phyloP scores from a whole-genome alignment of 352 stramenopile genomes.

The Globisporangium acanthophoron region DNA sequence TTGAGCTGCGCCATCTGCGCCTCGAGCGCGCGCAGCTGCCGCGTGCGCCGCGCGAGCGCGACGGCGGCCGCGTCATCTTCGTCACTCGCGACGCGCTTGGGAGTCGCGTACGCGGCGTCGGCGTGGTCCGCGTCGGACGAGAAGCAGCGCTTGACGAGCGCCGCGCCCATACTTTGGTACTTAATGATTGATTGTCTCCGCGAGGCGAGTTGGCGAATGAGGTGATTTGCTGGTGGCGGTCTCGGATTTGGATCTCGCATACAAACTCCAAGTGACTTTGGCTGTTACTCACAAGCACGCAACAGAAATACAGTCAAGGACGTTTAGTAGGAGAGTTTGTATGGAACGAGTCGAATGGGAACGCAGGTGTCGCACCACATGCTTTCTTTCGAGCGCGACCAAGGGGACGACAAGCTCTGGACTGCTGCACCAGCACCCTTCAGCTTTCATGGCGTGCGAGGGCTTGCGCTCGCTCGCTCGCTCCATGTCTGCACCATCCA shows the following conservation, averaged over 20 bases:
- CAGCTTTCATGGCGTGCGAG: too few species aligned
- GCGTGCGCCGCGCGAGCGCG: constrained; percentile 6
- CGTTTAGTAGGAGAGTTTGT: neutral
- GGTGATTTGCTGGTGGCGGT: neutral
- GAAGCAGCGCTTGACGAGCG: constrained; percentile 34
- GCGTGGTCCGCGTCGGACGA: constrained; percentile 8
- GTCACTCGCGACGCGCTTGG: neutral
- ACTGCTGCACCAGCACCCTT: too few species aligned
- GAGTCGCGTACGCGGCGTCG: too few species aligned
- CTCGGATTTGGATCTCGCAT: neutral
- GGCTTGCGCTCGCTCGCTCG: too few species aligned
- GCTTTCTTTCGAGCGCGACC: neutral
- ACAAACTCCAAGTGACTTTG: neutral
- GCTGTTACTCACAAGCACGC: neutral
- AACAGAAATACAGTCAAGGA: neutral
- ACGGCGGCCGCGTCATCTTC: neutral
- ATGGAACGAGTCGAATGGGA: neutral
- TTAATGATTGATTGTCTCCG: neutral
- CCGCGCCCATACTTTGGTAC: constrained; percentile 19
- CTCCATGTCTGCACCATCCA: too few species aligned
- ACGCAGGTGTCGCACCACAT: neutral
- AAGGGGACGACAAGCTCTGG: too few species aligned
- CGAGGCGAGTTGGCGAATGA: neutral
- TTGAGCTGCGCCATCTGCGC: constrained; percentile 13
- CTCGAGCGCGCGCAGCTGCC: constrained; percentile 11